Conservation (phyloP, 2,329 filamentous ascomycete genomes). For the Ceratocystis variospora region DNA sequence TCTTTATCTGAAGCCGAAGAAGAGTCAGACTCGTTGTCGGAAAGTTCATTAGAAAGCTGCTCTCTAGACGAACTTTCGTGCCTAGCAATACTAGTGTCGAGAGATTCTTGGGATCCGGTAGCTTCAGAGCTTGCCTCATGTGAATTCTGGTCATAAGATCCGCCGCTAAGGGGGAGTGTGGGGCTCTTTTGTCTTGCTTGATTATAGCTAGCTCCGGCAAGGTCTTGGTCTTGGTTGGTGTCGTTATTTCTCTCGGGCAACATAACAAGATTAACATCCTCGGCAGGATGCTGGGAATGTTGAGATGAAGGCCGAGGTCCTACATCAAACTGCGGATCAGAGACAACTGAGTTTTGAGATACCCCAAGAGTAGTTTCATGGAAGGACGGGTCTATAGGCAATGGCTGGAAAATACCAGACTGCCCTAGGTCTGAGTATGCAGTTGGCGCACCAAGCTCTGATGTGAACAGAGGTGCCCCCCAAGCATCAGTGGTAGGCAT, state of each 20-base stretch:
- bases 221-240: background rate
- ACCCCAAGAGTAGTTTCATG: background rate
- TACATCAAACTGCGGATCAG: background rate
- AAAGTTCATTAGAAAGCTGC: background rate
- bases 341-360: background rate
- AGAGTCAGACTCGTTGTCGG: background rate
- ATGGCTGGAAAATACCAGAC: background rate
- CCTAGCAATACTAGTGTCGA: background rate
- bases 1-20: constrained; percentile 21
- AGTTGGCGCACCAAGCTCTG: background rate
- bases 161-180: no score
- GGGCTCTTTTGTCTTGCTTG: background rate
- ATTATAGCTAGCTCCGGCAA: background rate
- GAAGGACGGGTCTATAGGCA: background rate
- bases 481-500: constrained; percentile 3
- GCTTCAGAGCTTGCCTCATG: background rate
- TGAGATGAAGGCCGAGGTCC: background rate
- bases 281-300: background rate
- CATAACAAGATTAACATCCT: background rate
- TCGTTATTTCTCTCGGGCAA: background rate
- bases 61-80: background rate
- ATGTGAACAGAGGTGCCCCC: constrained; percentile 3
- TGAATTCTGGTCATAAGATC: background rate
- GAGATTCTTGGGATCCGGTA: background rate
- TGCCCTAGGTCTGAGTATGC: background rate